Base-by-base conservation (phyloP, 192 early-diverging fungal species). In the Obelidium mucronatum region DNA sequence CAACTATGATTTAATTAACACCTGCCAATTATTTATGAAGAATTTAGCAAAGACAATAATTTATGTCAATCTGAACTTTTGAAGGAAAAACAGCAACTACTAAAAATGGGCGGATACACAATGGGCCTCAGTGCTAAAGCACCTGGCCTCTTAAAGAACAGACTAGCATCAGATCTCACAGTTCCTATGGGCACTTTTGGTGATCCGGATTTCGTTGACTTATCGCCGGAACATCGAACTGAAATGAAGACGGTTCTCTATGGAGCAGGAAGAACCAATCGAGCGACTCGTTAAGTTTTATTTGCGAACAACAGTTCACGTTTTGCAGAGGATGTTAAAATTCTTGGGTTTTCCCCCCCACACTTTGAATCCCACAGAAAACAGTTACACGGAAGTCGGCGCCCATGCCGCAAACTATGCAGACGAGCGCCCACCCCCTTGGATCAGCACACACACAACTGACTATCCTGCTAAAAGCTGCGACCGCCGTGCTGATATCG, bases 31-130 rank as follows among this genome's bases (percentile, higher is more conserved):
- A n/a, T n/a, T n/a, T n/a, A n/a, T n/a, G n/a, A n/a, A n/a, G n/a
- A n/a, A n/a, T n/a, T n/a, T n/a, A n/a, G n/a, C n/a, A n/a, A n/a
- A n/a, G n/a, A n/a, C n/a, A n/a, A n/a, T n/a, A n/a, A n/a, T n/a
- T n/a, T n/a, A n/a, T n/a, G n/a, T n/a, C n/a, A n/a, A n/a, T n/a
- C n/a, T n/a, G n/a, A n/a, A n/a, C n/a, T n/a, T n/a, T n/a, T n/a
- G n/a, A n/a, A n/a, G n/a, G n/a, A n/a, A n/a, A n/a, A n/a, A n/a
- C n/a, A n/a, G n/a, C n/a, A n/a, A n/a, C n/a, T n/a, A n/a, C n/a
- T n/a, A n/a, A 51, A 44, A 48, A 72, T 72, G 69, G 69, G 69
- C 4, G 69, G 69, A 19, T 72, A 72, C 55, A 72, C 69, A n/a
- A 55, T 72, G 54, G 69, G 69, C 3, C 69, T 72, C 19, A 35